Evolutionary conservation across 2,329 filamentous ascomycete species (phyloP), one percentile per base, ranked within the genome.

Genomic region (Lachnum nothofagi): DNA sequence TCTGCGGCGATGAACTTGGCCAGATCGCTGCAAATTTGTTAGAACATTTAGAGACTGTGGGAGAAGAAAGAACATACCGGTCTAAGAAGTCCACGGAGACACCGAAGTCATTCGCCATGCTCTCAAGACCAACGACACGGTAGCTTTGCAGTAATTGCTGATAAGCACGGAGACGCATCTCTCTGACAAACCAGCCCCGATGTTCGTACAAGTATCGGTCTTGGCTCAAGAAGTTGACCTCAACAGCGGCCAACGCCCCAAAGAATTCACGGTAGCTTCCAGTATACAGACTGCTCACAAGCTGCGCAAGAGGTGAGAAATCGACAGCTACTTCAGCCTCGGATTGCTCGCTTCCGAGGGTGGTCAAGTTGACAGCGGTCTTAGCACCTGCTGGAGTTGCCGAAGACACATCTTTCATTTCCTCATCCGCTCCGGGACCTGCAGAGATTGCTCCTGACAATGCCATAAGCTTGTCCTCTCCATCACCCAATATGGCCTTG

Each of bases 81-180:
- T 98, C 93, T 57, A 98, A 76, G 72, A 91, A 98, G 68, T 97
- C 91, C 14, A 98, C 88, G 2, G 88, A 93, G 53, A 98, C 91
- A 47, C 93, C 93, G 73, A 98, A 98, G 68, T 95, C 91, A 57
- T 83, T 86, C 17, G 93, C 93, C 91, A 98, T 98, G 72, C 88
- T 95, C 69, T 89, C 86, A 57, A 98, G 77, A n/a, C 91, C 90
- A 29, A 98, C 93, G 9, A 98, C 89, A 41, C 91, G 86, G 73
- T 98, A 98, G 67, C 89, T 95, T 75, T 97, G 93, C 37, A 98
- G 79, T 34, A 98, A 80, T 74, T 98, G 93, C 70, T 95, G 89
- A 73, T 98, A 98, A 29, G 89, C 91, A 51, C 91, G 85, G 58
- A 97, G 80, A 49, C 93, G 85, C 93, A 98, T 98, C 77, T 98